phyloP scores from a whole-genome alignment of 2,329 filamentous ascomycete species.

The Clarireedia hainanense region DNA sequence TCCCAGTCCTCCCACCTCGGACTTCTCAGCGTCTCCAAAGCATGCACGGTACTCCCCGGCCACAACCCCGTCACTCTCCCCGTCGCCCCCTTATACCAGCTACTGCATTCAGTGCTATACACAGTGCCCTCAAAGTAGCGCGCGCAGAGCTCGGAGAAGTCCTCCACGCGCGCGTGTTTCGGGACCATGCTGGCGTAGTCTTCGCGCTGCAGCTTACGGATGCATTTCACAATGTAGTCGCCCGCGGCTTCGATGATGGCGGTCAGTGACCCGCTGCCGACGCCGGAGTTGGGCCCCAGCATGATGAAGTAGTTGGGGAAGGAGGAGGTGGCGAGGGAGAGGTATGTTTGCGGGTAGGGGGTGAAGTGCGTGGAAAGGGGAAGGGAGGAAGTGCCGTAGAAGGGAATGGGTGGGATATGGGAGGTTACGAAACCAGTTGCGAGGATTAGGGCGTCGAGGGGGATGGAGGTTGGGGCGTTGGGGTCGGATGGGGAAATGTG shows the following conservation, averaged over 20 bases:
- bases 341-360: conserved; percentile 25
- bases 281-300: conserved; percentile 24
- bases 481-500: conserved; percentile 17
- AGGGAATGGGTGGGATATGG: conserved; percentile 20
- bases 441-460: conserved; percentile 33
- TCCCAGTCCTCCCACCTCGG: conserved; percentile 48
- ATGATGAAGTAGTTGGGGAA: conserved; percentile 29
- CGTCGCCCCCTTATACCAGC: conserved; percentile 31
- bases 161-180: conserved; percentile 38
- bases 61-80: conserved; percentile 36
- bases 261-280: conserved; percentile 21
- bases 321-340: conserved; percentile 18
- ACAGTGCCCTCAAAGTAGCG: conserved; percentile 46
- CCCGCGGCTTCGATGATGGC: conserved; percentile 22
- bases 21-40: conserved; percentile 42
- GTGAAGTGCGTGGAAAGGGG: conserved; percentile 23
- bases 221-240: conserved; percentile 25
- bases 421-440: conserved; percentile 32
- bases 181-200: conserved; percentile 38
- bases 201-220: conserved; percentile 36
- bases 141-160: conserved; percentile 42
- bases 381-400: conserved; percentile 19
- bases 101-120: conserved; percentile 36
- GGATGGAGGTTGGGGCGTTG: background rate
- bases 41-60: conserved; percentile 29